phyloP scores from a whole-genome alignment of 1,284 basidiomycete species.

The Cystobasidium slooffiae region DNA sequence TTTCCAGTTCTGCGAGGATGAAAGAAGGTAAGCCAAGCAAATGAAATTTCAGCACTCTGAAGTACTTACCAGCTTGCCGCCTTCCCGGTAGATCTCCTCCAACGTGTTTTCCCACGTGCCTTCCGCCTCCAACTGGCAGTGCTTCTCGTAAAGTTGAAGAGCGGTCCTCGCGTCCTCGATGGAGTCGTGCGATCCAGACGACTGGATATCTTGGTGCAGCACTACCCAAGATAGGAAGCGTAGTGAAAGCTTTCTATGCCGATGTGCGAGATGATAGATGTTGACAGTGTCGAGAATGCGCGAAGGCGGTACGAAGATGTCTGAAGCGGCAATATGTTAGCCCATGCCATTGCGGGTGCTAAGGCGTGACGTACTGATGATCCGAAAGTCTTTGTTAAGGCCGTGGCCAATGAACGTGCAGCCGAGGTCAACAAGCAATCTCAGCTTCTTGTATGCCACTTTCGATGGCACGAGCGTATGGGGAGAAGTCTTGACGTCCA shows the following conservation, averaged over 20 bases:
- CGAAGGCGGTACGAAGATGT: conserved; percentile 91
- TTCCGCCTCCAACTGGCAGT: conserved; percentile 72
- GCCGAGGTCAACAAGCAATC: conserved; percentile 87
- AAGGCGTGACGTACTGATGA: conserved; percentile 75
- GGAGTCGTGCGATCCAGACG: conserved; percentile 84
- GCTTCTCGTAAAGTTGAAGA: conserved; percentile 81
- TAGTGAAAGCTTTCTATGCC: conserved; percentile 86
- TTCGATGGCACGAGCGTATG: conserved; percentile 94
- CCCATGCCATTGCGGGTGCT: neutral
- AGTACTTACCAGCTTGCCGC: conserved; percentile 53
- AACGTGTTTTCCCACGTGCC: conserved; percentile 84
- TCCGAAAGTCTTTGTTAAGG: conserved; percentile 98
- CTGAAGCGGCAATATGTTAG: conserved; percentile 59
- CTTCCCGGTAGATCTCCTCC: conserved; percentile 68
- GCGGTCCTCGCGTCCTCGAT: conserved; percentile 90
- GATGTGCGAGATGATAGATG: conserved; percentile 79
- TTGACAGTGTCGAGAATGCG: conserved; percentile 98
- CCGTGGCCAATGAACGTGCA: conserved; percentile 98
- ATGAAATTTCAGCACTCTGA: too few species aligned
- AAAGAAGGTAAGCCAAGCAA: neutral
- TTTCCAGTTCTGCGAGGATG: conserved; percentile 15
- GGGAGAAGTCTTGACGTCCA: conserved; percentile 79
- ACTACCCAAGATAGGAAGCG: conserved; percentile 94
- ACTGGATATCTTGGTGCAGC: conserved; percentile 87
- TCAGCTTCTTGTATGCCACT: conserved; percentile 96